Conservation (phyloP, 2,329 filamentous ascomycete genomes). For the Verticillium dahliae region DNA sequence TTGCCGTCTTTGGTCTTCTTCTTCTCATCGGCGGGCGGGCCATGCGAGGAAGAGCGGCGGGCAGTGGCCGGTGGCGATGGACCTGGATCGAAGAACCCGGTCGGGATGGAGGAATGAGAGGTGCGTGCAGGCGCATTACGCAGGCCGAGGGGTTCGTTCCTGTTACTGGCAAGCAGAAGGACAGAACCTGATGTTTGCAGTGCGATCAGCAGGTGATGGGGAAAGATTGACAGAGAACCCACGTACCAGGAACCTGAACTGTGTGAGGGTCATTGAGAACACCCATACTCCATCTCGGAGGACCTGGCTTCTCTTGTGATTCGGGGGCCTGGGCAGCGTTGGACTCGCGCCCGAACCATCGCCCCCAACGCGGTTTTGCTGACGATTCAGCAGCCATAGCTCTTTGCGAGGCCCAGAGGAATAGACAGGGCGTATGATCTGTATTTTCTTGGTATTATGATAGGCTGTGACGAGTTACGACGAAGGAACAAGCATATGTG, state of each 20-base stretch:
- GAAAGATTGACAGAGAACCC: not conserved
- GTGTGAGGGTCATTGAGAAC: conserved; percentile 76
- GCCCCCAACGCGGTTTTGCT: conserved; percentile 8
- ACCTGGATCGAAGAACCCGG: conserved; percentile 24
- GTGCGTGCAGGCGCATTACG: conserved; percentile 50
- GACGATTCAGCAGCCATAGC: conserved; percentile 3
- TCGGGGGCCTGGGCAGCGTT: conserved; percentile 3
- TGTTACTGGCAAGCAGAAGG: conserved; percentile 45
- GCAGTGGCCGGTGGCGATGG: conserved; percentile 9
- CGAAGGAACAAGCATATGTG: not conserved
- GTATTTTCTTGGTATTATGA: not conserved
- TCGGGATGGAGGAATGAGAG: conserved; percentile 51
- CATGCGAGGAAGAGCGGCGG: conserved; percentile 1
- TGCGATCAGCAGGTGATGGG: not conserved
- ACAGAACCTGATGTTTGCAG: conserved; percentile 41
- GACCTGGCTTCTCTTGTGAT: conserved; percentile 5
- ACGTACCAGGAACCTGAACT: conserved; percentile 77
- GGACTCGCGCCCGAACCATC: conserved; percentile 3
- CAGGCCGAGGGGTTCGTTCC: conserved; percentile 54
- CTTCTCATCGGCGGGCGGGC: conserved; percentile 32
- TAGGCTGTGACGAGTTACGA: not conserved
- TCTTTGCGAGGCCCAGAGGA: not conserved
- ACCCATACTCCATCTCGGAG: conserved; percentile 59
- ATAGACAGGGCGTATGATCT: not conserved
- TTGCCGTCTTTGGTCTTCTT: conserved; percentile 77